Percentiles rank a stretch among this genome's conserved stretches.
Conservation (phyloP, 2,329 filamentous ascomycete genomes). For the Calonectria crousiana region DNA sequence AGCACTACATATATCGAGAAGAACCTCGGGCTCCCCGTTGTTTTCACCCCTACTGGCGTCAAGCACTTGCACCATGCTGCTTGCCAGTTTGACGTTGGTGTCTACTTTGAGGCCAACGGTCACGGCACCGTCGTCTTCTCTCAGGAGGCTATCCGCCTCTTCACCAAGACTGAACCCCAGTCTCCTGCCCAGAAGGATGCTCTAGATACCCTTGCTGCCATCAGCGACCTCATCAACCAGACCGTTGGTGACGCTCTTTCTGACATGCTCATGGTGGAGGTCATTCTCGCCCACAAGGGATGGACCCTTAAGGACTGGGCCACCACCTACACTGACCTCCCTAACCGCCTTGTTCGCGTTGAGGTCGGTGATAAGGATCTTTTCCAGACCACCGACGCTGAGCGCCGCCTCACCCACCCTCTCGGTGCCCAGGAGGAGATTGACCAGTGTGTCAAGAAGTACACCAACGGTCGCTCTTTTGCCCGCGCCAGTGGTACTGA, state of each 20-base stretch:
- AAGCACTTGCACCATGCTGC: constrained; percentile 99
- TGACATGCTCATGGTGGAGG: constrained; percentile 95
- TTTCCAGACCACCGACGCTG: constrained; percentile 93
- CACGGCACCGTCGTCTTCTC: constrained; percentile 98
- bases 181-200: constrained; percentile 93
- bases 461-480: constrained; percentile 89
- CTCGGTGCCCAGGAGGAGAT: constrained; percentile 86
- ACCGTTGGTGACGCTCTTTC: constrained; percentile 96
- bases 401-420: constrained; percentile 86
- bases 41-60: constrained; percentile 94
- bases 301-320: constrained; percentile 95
- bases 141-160: constrained; percentile 81
- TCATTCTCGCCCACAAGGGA: constrained; percentile 93
- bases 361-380: constrained; percentile 89
- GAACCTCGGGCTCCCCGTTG: constrained; percentile 87
- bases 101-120: constrained; percentile 99
- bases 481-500: constrained; percentile 95
- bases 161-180: constrained; percentile 84
- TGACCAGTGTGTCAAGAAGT: constrained; percentile 89
- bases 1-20: constrained; percentile 93
- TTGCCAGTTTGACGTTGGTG: constrained; percentile 91
- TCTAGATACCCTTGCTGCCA: constrained; percentile 84
- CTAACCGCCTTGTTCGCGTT: constrained; percentile 94
- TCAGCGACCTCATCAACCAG: constrained; percentile 96
- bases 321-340: constrained; percentile 91